Base-by-base conservation (phyloP, 2,329 filamentous ascomycete genomes). In the Apiospora sp. region DNA sequence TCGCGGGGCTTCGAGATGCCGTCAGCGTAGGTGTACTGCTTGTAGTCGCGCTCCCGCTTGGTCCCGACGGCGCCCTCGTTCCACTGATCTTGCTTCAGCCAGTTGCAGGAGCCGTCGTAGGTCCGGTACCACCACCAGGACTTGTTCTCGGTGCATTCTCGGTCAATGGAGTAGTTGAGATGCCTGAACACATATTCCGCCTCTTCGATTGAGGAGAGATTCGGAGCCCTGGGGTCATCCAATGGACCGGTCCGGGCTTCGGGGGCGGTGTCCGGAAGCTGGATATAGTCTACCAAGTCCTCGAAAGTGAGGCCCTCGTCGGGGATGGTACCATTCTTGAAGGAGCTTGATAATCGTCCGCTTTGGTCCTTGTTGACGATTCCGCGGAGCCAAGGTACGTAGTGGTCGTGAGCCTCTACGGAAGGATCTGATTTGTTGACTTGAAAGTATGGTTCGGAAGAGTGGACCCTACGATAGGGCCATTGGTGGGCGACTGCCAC, bases 31-130 rank as follows among this genome's bases (percentile, higher is more conserved):
- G 49, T 14, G n/a, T 51, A 27, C 49, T 51, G 49, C n/a, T 51
- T 51, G 49, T 51, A 51, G n/a, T 51, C 49, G 49, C 49, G 49
- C n/a, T 51, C 49, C n/a, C 49, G n/a, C 12, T 27, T 51, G 10
- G 49, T 51, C n/a, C 49, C 49, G 12, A 51, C 5, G 49, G 49
- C 49, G n/a, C 49, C 49, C n/a, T 51, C 49, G 12, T 51, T 51
- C 10, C 10, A 51, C 49, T 51, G n/a, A n/a, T 24, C n/a, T n/a
- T 51, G 49, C 49, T 51, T 51, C n/a, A 51, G 49, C 49, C 49
- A 51, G 49, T 51, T 51, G 49, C 49, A 51, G n/a, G 49, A 51
- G 49, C 49, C 49, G 49, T 51, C 49, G n/a, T 51, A 51, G 4
- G 49, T 51, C 6, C 49, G 49, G n/a, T 51, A 51, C 49, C 49